Evolutionary conservation across 192 early-diverging fungal genomes (phyloP), one percentile per base, ranked within the genome.

Genomic region (Tieghemiomyces parasiticus): DNA sequence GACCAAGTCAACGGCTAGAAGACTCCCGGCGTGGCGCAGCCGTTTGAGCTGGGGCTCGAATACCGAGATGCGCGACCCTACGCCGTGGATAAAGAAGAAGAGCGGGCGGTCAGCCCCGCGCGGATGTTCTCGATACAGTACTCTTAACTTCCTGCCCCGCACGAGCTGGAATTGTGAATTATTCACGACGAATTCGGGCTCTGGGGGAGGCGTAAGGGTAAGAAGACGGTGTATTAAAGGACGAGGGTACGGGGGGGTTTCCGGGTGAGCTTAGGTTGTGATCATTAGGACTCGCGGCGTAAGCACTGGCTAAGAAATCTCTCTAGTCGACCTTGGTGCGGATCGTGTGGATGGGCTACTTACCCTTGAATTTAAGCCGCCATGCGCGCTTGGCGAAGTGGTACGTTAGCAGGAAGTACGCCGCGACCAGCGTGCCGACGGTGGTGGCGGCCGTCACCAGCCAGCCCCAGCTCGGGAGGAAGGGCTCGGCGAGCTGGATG

Each of bases 81-180:
- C 54, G 3, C 54, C 54, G 32, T 56, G 54, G 20, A 56, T 30
- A 34, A 56, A 56, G 54, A 56, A 56, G 24, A 56, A 56, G 14
- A 56, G 32, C 1, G 54, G 54, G 19, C 13, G 29, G 16, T 34
- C 31, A 9, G 32, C 14, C 9, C 54, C 54, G 24, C 24, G 31
- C 20, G 30, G 32, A 24, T 56, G 54, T 16, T 10, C 54, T 20
- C 12, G 20, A 34, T 28, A 34, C 2, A 56, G 32, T 8, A 35
- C 13, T 16, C 54, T 26, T 14, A 56, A 13, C 2, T 16, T 10
- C 34, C 13, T 56, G 19, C 32, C 54, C 32, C 54, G 28, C 1
- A 56, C 32, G 29, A 19, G 10, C 3, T 31, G 16, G 32, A 56
- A 56, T 31, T 56, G 54, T 1, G 24, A 14, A 29, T 56, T 20